Conservation (phyloP, 495 filamentous ascomycete genomes). For the Tricharina praecox region DNA sequence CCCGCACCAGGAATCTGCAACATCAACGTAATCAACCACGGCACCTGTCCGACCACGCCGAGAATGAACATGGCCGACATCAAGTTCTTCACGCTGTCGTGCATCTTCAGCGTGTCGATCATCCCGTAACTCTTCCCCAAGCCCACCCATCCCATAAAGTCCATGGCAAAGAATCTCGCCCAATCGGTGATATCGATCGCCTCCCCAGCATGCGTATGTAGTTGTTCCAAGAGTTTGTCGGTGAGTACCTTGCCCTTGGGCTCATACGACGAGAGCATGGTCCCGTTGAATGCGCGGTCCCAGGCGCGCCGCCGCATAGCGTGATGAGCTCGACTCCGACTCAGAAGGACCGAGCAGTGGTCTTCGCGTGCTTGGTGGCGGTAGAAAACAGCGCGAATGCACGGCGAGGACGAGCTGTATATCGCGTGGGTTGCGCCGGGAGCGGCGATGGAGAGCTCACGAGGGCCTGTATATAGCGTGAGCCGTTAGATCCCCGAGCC, state of each 20-base stretch:
- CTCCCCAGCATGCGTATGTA: neutral
- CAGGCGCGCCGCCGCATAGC: neutral
- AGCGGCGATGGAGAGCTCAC: slow-evolving; percentile 41
- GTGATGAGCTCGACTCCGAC: neutral
- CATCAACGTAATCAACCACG: neutral
- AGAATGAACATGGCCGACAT: neutral
- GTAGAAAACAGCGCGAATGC: neutral
- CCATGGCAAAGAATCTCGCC: slow-evolving; percentile 52
- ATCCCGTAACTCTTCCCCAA: slow-evolving; percentile 59
- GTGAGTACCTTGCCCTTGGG: neutral
- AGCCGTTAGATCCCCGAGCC: neutral
- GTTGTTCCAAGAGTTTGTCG: neutral
- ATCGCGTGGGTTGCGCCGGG: slow-evolving; percentile 16
- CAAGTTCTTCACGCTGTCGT: neutral
- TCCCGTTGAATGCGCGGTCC: neutral
- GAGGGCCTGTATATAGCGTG: slow-evolving; percentile 35
- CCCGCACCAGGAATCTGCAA: slow-evolving; percentile 1
- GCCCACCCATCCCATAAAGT: slow-evolving; percentile 53
- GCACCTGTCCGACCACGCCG: neutral
- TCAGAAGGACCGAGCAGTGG: neutral
- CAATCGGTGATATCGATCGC: slow-evolving; percentile 42
- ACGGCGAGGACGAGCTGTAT: neutral
- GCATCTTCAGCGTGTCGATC: slow-evolving; percentile 38
- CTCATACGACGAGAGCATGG: neutral
- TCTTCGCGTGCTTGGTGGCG: neutral